Conservation (phyloP, 306 rosid species). For the Rosa multiflora region DNA sequence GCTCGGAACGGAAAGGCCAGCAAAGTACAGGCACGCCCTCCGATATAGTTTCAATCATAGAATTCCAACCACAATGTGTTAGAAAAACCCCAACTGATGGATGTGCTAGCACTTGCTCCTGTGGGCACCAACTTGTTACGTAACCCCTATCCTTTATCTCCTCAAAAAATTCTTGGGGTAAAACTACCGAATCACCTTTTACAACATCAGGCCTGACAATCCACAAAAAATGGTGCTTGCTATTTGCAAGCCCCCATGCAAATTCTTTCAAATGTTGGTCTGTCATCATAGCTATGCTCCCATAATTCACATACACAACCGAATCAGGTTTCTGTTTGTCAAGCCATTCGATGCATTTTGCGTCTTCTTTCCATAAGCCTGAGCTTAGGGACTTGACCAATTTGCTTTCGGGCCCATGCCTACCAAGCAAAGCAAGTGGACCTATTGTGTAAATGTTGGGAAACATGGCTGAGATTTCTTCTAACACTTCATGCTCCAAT, state of each 20-base stretch:
- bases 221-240: conserved; percentile 42
- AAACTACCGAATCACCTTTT: conserved; percentile 22
- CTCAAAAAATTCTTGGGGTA: conserved; percentile 29
- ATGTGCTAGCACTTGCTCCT: conserved; percentile 43
- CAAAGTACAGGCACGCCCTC: conserved; percentile 43
- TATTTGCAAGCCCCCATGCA: conserved; percentile 53
- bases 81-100: conserved; percentile 41
- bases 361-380: conserved; percentile 47
- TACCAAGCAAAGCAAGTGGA: conserved; percentile 32
- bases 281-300: conserved; percentile 34
- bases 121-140: conserved; percentile 44
- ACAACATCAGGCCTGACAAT: conserved; percentile 43
- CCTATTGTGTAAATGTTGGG: conserved; percentile 47
- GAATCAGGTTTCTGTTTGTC: conserved; percentile 30
- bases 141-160: conserved; percentile 39
- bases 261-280: conserved; percentile 38
- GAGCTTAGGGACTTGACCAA: conserved; percentile 21
- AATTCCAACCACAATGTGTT: conserved; percentile 64
- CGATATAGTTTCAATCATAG: conserved; percentile 33
- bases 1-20: conserved; percentile 57
- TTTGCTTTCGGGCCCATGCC: conserved; percentile 19
- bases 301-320: conserved; percentile 44
- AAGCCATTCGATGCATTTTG: conserved; percentile 36
- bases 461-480: conserved; percentile 30
- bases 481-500: conserved; percentile 39